Percentiles rank a stretch among this genome's conserved stretches.
Evolutionary conservation across 2,329 filamentous ascomycete genomes (phyloP).

Genomic region (Parafenestella ontariensis): DNA sequence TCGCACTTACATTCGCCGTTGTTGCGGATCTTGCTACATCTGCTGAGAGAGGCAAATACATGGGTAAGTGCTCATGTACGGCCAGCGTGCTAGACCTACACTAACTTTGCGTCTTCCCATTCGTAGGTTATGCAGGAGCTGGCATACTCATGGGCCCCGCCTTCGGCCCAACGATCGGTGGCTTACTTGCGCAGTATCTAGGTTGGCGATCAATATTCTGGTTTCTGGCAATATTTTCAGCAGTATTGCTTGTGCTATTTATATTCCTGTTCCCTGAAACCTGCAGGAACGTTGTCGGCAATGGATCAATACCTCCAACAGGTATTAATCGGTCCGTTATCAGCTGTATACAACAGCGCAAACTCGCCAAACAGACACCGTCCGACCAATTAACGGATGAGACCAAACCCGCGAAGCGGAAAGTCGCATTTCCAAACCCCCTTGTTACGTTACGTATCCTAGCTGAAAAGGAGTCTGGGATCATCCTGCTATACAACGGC

Average conservation of each 20-base stretch:
- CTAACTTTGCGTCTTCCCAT: neutral
- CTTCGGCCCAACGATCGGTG: constrained; percentile 47
- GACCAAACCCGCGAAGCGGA: constrained; percentile 17
- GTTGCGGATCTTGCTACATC: constrained; percentile 75
- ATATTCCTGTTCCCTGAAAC: constrained; percentile 53
- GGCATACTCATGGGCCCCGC: constrained; percentile 49
- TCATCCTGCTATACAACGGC: constrained; percentile 41
- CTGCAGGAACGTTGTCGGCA: constrained; percentile 53
- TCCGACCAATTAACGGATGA: neutral
- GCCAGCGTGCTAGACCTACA: neutral
- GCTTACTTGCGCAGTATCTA: constrained; percentile 37
- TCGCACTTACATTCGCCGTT: constrained; percentile 70
- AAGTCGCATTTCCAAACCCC: constrained; percentile 35
- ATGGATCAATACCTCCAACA: constrained; percentile 44
- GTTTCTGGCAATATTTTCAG: constrained; percentile 52
- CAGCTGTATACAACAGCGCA: constrained; percentile 38
- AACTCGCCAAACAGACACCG: constrained; percentile 13
- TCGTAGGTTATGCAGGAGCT: constrained; percentile 63
- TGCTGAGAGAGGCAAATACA: constrained; percentile 74
- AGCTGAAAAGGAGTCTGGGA: constrained; percentile 40
- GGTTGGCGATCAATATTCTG: constrained; percentile 52
- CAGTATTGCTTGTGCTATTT: constrained; percentile 44
- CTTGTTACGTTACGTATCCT: constrained; percentile 37
- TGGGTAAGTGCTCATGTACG: constrained; percentile 47
- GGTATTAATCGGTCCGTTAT: constrained; percentile 42